Conservation (phyloP, 2,329 filamentous ascomycete genomes). For the Epichloe sylvatica region DNA sequence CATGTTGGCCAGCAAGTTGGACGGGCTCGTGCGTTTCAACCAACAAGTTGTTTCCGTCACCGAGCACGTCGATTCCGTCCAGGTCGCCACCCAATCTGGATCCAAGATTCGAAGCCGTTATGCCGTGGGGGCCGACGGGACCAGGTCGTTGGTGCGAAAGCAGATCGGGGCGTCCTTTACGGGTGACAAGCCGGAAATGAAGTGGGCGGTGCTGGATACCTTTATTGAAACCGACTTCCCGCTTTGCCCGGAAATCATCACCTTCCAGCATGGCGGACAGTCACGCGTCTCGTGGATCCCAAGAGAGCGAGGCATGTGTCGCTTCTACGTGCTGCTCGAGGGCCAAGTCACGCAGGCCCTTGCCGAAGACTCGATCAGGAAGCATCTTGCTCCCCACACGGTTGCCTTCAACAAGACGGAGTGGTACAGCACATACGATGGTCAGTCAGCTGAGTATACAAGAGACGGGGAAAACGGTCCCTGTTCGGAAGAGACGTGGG, state of each 20-base stretch:
- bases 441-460: slow-evolving; percentile 22
- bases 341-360: slow-evolving; percentile 27
- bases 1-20: slow-evolving; percentile 22
- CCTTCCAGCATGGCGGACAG: slow-evolving; percentile 30
- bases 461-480: no score
- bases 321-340: slow-evolving; percentile 33
- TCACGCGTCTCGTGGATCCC: slow-evolving; percentile 35
- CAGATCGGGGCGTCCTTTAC: slow-evolving; percentile 26
- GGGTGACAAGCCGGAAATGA: slow-evolving; percentile 35
- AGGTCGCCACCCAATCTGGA: slow-evolving; percentile 20
- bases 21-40: slow-evolving; percentile 21
- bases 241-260: slow-evolving; percentile 31
- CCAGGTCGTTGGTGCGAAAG: slow-evolving; percentile 32
- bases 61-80: slow-evolving; percentile 39
- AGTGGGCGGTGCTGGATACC: slow-evolving; percentile 33
- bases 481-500: background rate
- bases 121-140: slow-evolving; percentile 38
- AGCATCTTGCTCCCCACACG: slow-evolving; percentile 29
- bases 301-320: slow-evolving; percentile 30
- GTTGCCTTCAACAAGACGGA: slow-evolving; percentile 30
- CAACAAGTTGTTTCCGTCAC: slow-evolving; percentile 32
- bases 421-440: slow-evolving; percentile 37
- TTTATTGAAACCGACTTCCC: slow-evolving; percentile 37
- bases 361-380: slow-evolving; percentile 27
- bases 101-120: slow-evolving; percentile 24